A percentile compares a stretch with the other conserved stretches of the same genome.
These are phyloP conservation scores for Patellifolia procumbens DNA, from an alignment of 179 eudicot species.

Conservation along the genomic window DNA sequence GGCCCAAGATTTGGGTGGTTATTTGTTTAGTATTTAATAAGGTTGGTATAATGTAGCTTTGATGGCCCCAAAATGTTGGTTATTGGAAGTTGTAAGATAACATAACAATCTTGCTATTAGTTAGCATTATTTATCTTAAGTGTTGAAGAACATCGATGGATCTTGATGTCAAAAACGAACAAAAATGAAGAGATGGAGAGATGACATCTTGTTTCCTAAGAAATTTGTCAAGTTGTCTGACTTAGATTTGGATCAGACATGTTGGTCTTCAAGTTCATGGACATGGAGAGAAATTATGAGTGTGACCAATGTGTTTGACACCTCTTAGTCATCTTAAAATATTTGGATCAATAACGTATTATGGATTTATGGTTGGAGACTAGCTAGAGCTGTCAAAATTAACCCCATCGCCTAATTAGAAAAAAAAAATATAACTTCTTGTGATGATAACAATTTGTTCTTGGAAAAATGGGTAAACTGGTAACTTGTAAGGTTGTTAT, in stretches of 20 bases:
- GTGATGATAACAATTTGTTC: too few relatives aligned
- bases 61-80: not conserved
- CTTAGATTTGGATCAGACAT: conserved; percentile 9
- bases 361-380: too few relatives aligned
- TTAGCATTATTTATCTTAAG: too few relatives aligned
- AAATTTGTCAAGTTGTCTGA: not conserved
- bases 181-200: not conserved
- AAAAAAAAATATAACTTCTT: too few relatives aligned
- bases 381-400: too few relatives aligned
- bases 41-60: not conserved
- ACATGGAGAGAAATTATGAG: not conserved
- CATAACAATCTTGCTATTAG: conserved; percentile 3
- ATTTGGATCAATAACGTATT: too few relatives aligned
- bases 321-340: not conserved
- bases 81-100: conserved; percentile 10
- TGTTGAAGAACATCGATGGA: too few relatives aligned
- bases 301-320: not conserved
- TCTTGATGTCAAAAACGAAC: not conserved
- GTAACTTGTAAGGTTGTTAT: too few relatives aligned
- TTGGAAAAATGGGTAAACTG: too few relatives aligned
- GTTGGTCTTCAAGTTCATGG: not conserved
- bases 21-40: conserved; percentile 11
- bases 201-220: conserved; percentile 1
- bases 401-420: too few relatives aligned
- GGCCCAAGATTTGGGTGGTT: conserved; percentile 25